Conservation (phyloP, 2,329 filamentous ascomycete genomes). For the Epicoccum nigrum region DNA sequence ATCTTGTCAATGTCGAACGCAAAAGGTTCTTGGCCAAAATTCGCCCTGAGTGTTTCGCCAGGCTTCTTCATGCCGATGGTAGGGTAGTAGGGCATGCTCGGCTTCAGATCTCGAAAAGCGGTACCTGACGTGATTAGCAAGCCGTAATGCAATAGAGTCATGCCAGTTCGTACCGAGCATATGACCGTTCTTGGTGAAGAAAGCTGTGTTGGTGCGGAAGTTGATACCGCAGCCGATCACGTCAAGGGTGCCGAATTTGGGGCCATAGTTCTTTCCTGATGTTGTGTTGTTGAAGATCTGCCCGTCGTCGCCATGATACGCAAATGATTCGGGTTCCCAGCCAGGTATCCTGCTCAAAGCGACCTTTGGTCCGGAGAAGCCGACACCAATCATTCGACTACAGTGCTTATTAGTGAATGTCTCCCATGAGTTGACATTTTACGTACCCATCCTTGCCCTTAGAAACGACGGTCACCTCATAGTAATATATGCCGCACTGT, state of each 20-base stretch:
- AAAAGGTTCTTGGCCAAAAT: constrained; percentile 76
- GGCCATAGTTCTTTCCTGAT: constrained; percentile 64
- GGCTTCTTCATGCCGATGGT: constrained; percentile 71
- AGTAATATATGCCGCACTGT: constrained; percentile 95
- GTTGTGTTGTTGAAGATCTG: constrained; percentile 66
- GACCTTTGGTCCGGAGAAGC: constrained; percentile 65
- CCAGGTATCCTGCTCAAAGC: constrained; percentile 66
- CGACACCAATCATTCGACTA: constrained; percentile 60
- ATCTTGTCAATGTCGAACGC: constrained; percentile 89
- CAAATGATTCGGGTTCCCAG: constrained; percentile 70
- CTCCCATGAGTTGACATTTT: constrained; percentile 27
- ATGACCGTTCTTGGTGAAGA: constrained; percentile 70
- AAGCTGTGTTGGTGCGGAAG: constrained; percentile 65
- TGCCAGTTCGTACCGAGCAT: constrained; percentile 56
- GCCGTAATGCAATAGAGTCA: not conserved
- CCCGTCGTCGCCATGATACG: constrained; percentile 71
- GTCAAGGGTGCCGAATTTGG: constrained; percentile 64
- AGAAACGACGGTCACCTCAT: constrained; percentile 72
- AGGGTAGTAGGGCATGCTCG: constrained; percentile 67
- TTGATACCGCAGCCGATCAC: constrained; percentile 70
- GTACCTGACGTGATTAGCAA: constrained; percentile 58
- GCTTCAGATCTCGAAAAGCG: constrained; percentile 71
- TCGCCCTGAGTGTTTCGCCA: constrained; percentile 63
- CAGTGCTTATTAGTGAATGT: constrained; percentile 26
- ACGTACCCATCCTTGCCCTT: constrained; percentile 71